These are phyloP conservation scores for Acanthamoeba castellanii DNA, from an alignment of 208 protist species.

Conservation along the genomic window DNA sequence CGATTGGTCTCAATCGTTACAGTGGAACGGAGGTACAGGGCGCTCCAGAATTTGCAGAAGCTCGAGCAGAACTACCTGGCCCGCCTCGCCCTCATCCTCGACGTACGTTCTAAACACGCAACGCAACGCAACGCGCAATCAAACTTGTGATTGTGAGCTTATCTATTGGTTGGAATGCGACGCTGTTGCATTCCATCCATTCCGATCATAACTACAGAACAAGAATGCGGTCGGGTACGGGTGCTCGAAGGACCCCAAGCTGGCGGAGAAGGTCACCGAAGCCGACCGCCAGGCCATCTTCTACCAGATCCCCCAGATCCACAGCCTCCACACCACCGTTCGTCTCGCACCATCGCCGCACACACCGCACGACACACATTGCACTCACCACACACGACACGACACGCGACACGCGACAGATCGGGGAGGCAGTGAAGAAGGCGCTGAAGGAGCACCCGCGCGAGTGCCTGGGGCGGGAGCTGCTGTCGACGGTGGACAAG, in stretches of 20 bases:
- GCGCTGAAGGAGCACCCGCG: not conserved
- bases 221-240: constrained; percentile 22
- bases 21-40: constrained; percentile 44
- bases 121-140: not conserved
- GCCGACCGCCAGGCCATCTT: constrained; percentile 34
- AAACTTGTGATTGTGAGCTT: no score
- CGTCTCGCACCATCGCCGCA: not conserved
- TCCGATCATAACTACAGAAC: not conserved
- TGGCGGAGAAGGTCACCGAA: constrained; percentile 29
- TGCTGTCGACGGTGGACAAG: constrained; percentile 24
- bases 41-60: constrained; percentile 24
- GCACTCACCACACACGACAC: not conserved
- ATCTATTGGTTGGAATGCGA: no score
- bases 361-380: not conserved
- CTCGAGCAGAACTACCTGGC: constrained; percentile 31
- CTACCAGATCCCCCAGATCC: constrained; percentile 50
- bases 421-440: constrained; percentile 28
- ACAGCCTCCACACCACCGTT: constrained; percentile 12
- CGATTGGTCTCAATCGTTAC: no score
- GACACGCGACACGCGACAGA: not conserved
- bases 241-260: constrained; percentile 43
- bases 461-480: constrained; percentile 28
- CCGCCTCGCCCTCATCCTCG: constrained; percentile 27
- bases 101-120: not conserved
- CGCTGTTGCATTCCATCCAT: no score